Percentiles rank a stretch among this genome's conserved stretches.
Conservation (phyloP, 495 filamentous ascomycete species). For the Neurospora cerealis region DNA sequence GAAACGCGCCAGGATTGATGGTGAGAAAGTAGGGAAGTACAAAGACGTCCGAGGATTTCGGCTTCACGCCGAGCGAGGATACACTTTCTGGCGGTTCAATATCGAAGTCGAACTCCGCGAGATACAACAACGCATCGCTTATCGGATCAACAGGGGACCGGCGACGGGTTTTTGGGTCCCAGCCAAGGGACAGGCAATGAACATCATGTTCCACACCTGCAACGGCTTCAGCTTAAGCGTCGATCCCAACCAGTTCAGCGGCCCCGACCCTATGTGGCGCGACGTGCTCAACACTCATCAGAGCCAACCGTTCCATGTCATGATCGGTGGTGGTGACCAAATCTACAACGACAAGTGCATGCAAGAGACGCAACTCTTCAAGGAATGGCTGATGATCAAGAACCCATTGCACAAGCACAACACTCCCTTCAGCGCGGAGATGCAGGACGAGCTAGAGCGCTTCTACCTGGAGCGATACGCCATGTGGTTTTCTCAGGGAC, state of each 20-base stretch:
- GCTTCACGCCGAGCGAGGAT: slow-evolving; percentile 73
- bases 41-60: slow-evolving; percentile 72
- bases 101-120: slow-evolving; percentile 78
- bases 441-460: slow-evolving; percentile 75
- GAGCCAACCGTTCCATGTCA: slow-evolving; percentile 89
- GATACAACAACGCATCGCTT: slow-evolving; percentile 75
- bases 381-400: slow-evolving; percentile 73
- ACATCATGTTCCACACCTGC: slow-evolving; percentile 96
- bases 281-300: slow-evolving; percentile 92
- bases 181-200: slow-evolving; percentile 77
- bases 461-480: slow-evolving; percentile 84
- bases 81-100: slow-evolving; percentile 95
- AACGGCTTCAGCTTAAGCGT: slow-evolving; percentile 86
- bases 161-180: slow-evolving; percentile 93
- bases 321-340: slow-evolving; percentile 96
- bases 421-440: slow-evolving; percentile 57
- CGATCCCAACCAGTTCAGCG: slow-evolving; percentile 67
- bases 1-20: slow-evolving; percentile 44
- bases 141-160: slow-evolving; percentile 88
- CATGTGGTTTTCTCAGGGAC: slow-evolving; percentile 88
- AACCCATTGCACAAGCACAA: slow-evolving; percentile 70
- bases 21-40: slow-evolving; percentile 64
- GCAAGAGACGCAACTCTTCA: slow-evolving; percentile 61
- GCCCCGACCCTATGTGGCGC: slow-evolving; percentile 93
- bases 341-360: slow-evolving; percentile 87